phyloP scores from a whole-genome alignment of 148 eudicot genomes.

The Pouteria glomerata region DNA sequence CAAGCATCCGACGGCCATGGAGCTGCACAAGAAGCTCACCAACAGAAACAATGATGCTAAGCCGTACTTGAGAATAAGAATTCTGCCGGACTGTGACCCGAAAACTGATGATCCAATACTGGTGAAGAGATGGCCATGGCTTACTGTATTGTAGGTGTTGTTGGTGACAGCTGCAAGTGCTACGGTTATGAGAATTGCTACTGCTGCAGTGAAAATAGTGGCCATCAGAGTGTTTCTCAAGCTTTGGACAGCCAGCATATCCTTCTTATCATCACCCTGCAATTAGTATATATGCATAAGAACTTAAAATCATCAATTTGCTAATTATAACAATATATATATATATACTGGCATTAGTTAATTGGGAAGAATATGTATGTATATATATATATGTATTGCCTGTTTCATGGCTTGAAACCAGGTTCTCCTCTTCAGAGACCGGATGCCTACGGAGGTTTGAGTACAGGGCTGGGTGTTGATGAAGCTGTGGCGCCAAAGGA shows the following conservation, averaged over 20 bases:
- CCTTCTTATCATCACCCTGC: slow-evolving; percentile 77
- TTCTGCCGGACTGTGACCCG: slow-evolving; percentile 45
- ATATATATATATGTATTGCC: no score
- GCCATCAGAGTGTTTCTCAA: slow-evolving; percentile 72
- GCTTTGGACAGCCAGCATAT: slow-evolving; percentile 78
- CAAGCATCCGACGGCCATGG: slow-evolving; percentile 50
- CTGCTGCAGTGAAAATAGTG: slow-evolving; percentile 53
- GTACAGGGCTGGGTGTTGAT: slow-evolving; percentile 42
- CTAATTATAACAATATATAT: no score
- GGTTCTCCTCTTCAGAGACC: slow-evolving; percentile 27
- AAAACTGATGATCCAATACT: slow-evolving; percentile 37
- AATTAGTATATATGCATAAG: no score
- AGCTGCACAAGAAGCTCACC: slow-evolving; percentile 73
- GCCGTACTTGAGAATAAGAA: slow-evolving; percentile 58
- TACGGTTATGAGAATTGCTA: slow-evolving; percentile 42
- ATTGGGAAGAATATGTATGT: no score
- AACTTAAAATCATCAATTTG: no score
- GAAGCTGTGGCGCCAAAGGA: slow-evolving; percentile 44
- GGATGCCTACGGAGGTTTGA: slow-evolving; percentile 40
- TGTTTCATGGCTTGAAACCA: slow-evolving; percentile 40
- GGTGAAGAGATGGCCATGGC: slow-evolving; percentile 28
- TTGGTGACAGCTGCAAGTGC: slow-evolving; percentile 57
- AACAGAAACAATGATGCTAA: slow-evolving; percentile 45
- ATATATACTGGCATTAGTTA: no score
- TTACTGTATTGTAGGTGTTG: slow-evolving; percentile 56